Evolutionary conservation across 2,329 filamentous ascomycete genomes (phyloP).

Genomic region (Boeremia exigua): DNA sequence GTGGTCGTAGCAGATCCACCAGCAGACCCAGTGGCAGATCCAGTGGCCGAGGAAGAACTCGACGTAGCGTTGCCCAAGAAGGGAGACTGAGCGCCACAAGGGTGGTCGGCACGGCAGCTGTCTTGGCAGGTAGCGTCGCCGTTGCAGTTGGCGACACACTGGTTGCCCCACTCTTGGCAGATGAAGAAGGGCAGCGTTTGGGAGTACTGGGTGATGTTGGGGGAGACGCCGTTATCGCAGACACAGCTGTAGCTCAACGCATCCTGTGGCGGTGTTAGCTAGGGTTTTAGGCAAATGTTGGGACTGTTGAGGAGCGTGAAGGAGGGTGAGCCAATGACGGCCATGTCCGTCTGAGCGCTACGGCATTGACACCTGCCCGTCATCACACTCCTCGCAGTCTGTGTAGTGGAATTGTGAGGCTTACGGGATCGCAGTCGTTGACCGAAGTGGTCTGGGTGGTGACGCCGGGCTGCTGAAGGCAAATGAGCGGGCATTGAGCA

Average conservation of each 20-base stretch:
- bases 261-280: conserved; percentile 31
- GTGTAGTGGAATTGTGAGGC: neutral
- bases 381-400: neutral
- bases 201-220: conserved; percentile 78
- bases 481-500: conserved; percentile 73
- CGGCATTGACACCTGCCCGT: neutral
- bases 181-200: conserved; percentile 79
- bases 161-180: conserved; percentile 73
- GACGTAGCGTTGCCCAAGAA: conserved; percentile 62
- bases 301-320: conserved; percentile 7
- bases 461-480: conserved; percentile 64
- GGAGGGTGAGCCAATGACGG: conserved; percentile 3
- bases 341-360: neutral
- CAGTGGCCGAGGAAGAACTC: conserved; percentile 52
- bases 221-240: conserved; percentile 69
- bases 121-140: conserved; percentile 61
- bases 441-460: conserved; percentile 53
- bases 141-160: conserved; percentile 68
- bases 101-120: conserved; percentile 61
- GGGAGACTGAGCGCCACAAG: conserved; percentile 74
- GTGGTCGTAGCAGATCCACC: conserved; percentile 38
- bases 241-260: conserved; percentile 73
- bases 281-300: neutral
- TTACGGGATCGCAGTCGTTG: conserved; percentile 73
- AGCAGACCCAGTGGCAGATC: conserved; percentile 43